Base-by-base conservation (phyloP, 2,329 filamentous ascomycete species). In the Nothopassalora personata region DNA sequence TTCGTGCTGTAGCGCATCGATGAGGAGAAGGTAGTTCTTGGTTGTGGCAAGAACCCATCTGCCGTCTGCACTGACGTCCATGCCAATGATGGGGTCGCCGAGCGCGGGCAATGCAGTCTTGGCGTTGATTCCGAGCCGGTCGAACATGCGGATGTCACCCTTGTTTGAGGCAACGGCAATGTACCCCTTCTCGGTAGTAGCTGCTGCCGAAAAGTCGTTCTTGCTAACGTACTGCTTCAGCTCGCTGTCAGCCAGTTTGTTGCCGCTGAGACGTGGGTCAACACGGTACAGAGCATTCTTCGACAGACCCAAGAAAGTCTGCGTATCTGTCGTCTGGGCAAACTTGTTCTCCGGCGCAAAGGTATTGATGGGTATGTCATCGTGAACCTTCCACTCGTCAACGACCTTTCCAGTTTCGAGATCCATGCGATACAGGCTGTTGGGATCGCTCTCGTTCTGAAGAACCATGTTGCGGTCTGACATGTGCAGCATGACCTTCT, bases 331-430 rank as follows among this genome's bases (percentile, higher is more conserved):
- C 88, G 96, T 96, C 78, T 99, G 94, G 1, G 94, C 87, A 70
- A 97, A 99, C 84, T 99, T 99, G 60, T 88, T 96, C 74, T 97
- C 92, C 0, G 94, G 94, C 0, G 90, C 90, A 75, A 97, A 97
- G 9, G 87, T 94, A 56, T 90, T 86, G 61, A 97, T 90, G 0
- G 90, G 88, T 57, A 99, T 97, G 72, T 97, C 90, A 63, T 99
- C 93, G 71, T 99, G 93, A 13, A 99, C 84, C 68, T 96, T 96
- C 94, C 94, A 99, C 75, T 99, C 94, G 70, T 99, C 94, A 1
- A 97, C 91, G 36, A 99, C 90, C 77, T 97, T 97, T 66, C 94
- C 94, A 67, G 95, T 95, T 74, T 99, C 93, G 48, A 99, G 81
- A 76, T 99, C 94, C 94, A 99, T 97, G 49, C 90, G 90, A 74